Evolutionary conservation across 2,329 filamentous ascomycete species (phyloP).

Genomic region (Alternaria alternata): DNA sequence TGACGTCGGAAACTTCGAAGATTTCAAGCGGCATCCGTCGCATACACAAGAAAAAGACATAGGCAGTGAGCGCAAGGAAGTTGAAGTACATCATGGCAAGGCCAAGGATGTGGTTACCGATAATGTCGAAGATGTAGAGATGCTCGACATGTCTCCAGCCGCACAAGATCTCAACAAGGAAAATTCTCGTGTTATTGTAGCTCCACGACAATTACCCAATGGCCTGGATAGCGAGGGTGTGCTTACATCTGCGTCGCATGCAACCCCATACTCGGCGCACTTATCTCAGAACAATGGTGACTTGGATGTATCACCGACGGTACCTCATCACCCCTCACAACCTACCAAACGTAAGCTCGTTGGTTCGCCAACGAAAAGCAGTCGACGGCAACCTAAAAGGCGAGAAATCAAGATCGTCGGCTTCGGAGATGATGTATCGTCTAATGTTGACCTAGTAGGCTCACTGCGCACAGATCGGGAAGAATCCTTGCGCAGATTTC

Average conservation of each 20-base stretch:
- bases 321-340: conserved; percentile 1
- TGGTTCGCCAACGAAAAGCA: conserved; percentile 27
- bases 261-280: background rate
- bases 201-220: background rate
- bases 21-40: background rate
- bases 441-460: conserved; percentile 4
- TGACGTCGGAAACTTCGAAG: background rate
- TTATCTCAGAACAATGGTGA: background rate
- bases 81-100: background rate
- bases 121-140: background rate
- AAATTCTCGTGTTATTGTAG: background rate
- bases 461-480: conserved; percentile 20
- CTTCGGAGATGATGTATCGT: conserved; percentile 19
- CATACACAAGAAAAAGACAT: background rate
- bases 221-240: background rate
- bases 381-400: conserved; percentile 30
- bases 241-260: background rate
- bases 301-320: background rate
- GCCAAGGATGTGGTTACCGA: too few species aligned
- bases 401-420: conserved; percentile 33
- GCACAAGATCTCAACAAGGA: background rate
- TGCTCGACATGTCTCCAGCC: background rate
- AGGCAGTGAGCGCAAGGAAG: background rate
- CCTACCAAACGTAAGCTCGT: conserved; percentile 35
- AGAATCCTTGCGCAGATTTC: conserved; percentile 23